Conservation (phyloP, 306 rosid species). For the Corylus heterophylla region DNA sequence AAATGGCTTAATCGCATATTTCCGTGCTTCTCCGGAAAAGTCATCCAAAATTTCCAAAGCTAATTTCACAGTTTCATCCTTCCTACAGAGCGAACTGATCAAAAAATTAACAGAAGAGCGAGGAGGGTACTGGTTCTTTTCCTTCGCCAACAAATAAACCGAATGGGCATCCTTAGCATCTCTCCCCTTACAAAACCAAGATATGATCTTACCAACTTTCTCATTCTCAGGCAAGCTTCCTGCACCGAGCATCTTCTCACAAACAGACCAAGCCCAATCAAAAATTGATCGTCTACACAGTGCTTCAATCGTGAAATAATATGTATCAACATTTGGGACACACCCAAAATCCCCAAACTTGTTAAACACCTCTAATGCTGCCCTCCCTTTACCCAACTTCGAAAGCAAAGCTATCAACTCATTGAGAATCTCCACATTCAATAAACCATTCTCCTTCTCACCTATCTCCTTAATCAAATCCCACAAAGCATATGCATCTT, state of each 20-base stretch:
- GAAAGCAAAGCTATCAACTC: conserved; percentile 51
- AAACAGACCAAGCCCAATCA: conserved; percentile 56
- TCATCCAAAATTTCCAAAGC: conserved; percentile 60
- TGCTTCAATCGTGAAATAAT: conserved; percentile 59
- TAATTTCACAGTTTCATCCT: conserved; percentile 52
- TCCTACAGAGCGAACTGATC: conserved; percentile 46
- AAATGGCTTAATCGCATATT: conserved; percentile 60
- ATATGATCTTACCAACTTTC: conserved; percentile 57
- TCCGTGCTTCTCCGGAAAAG: conserved; percentile 41
- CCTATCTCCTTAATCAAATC: conserved; percentile 61
- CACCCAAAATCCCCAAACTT: conserved; percentile 51
- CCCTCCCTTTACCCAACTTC: conserved; percentile 69
- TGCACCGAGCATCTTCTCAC: conserved; percentile 60
- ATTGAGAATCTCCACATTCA: conserved; percentile 49
- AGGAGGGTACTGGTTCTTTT: conserved; percentile 39
- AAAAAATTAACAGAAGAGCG: conserved; percentile 36
- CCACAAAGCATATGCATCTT: conserved; percentile 56
- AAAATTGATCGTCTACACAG: conserved; percentile 52
- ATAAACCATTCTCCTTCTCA: conserved; percentile 37
- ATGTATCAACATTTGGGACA: conserved; percentile 58
- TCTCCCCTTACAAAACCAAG: conserved; percentile 69
- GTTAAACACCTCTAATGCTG: conserved; percentile 61
- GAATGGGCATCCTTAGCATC: conserved; percentile 52
- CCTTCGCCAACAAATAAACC: conserved; percentile 54
- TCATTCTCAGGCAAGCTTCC: conserved; percentile 49